Evolutionary conservation across 805 yeast genomes (phyloP), one percentile per base, ranked within the genome.

Genomic region (Saturnispora bothae): DNA sequence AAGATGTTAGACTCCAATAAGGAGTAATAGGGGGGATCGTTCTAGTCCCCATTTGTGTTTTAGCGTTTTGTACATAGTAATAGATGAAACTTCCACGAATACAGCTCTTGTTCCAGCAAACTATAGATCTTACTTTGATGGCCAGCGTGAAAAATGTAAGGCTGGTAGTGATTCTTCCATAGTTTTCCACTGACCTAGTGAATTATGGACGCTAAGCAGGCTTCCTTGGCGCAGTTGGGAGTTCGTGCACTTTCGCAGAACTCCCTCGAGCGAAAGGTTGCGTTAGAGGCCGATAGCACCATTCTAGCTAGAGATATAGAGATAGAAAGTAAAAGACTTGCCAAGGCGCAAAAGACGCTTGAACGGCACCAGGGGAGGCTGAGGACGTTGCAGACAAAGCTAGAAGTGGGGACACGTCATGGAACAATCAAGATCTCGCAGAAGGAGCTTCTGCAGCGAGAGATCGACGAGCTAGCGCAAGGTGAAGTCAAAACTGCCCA

Each of bases 211-310:
- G 10, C 25, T 7, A 22, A 22, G 10, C 25, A 7, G 7, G 34
- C 31, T 14, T 49, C 55, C 1, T 50, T 69, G 25, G 52, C 56
- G 17, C 52, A 60, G 3, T 48, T 73, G 16, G 77, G 74, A 1
- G 76, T 83, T 21, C 65, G 65, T 49, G 63, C 84, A 3, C 76
- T 85, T 42, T 86, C 83, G 48, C 97, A 92, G 56, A 76, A 72
- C 38, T 76, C 78, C 7, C 58, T 89, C n/a, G 98, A 88, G 51
- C 61, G 73, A 33, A 64, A 71, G 40, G 78, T 89, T 25, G 84
- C 85, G 14, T 64, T 65, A 25, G 64, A 73, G 57, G 95, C 96
- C 1, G 76, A 77, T 43, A 62, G 64, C 39, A 73, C 72, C 3
- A 66, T 88, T 35, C 60, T 69, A 1, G 58, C 66, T 28, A 76